Conservation (phyloP, 768 basidiomycete species). For the Agrocybe chaxingu region DNA sequence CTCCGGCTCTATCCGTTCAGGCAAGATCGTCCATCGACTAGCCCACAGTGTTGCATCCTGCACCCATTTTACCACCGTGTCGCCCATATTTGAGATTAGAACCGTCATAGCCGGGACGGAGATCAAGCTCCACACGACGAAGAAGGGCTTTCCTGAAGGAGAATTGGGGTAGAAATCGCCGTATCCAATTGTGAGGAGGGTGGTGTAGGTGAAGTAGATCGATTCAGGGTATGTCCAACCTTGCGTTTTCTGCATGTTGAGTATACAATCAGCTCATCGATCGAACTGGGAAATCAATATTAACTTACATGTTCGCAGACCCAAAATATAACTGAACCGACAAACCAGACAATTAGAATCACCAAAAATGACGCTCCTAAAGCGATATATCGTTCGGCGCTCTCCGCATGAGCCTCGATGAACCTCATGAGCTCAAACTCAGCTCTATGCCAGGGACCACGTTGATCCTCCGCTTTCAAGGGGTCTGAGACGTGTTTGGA, state of each 20-base stretch:
- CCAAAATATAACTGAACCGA: slow-evolving; percentile 35
- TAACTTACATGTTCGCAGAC: slow-evolving; percentile 25
- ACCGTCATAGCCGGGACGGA: slow-evolving; percentile 39
- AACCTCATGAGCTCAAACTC: slow-evolving; percentile 38
- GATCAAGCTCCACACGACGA: slow-evolving; percentile 39
- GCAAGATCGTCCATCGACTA: slow-evolving; percentile 23
- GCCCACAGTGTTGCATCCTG: slow-evolving; percentile 28
- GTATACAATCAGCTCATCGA: background rate
- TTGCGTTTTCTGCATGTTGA: slow-evolving; percentile 17
- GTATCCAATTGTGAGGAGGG: slow-evolving; percentile 39
- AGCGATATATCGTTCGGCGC: slow-evolving; percentile 20
- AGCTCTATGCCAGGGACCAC: slow-evolving; percentile 25
- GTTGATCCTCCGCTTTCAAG: slow-evolving; percentile 15
- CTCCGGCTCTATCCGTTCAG: slow-evolving; percentile 16
- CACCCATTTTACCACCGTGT: slow-evolving; percentile 40
- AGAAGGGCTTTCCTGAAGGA: slow-evolving; percentile 35
- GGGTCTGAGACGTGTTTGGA: slow-evolving; percentile 7
- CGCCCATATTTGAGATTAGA: slow-evolving; percentile 45
- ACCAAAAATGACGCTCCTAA: slow-evolving; percentile 24
- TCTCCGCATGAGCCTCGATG: slow-evolving; percentile 22
- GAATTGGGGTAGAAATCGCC: slow-evolving; percentile 36
- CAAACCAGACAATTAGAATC: slow-evolving; percentile 21
- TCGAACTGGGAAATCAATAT: background rate
- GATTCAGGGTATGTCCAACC: slow-evolving; percentile 34
- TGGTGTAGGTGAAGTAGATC: slow-evolving; percentile 36